Evolutionary conservation across 2,329 filamentous ascomycete genomes (phyloP).

Genomic region (Ascochyta rabiei): DNA sequence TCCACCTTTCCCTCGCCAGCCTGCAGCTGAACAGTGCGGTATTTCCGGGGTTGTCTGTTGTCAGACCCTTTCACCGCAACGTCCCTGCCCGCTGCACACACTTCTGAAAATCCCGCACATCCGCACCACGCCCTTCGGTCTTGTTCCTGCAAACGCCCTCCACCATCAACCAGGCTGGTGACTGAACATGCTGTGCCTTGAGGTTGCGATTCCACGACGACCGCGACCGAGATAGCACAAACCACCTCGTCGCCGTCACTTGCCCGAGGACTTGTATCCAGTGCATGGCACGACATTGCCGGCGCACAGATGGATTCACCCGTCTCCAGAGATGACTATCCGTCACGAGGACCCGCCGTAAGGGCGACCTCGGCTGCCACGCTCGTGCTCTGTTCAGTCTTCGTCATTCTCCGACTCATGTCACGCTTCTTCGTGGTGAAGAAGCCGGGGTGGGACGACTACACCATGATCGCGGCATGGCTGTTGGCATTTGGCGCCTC

Average conservation of each 20-base stretch:
- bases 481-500: constrained; percentile 70
- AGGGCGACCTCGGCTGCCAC: constrained; percentile 74
- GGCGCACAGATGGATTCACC: constrained; percentile 35
- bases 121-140: background rate
- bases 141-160: background rate
- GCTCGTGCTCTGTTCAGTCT: constrained; percentile 71
- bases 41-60: constrained; percentile 28
- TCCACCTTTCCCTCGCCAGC: constrained; percentile 24
- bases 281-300: constrained; percentile 14
- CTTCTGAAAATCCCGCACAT: background rate
- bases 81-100: constrained; percentile 7
- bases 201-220: constrained; percentile 28
- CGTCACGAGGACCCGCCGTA: constrained; percentile 53
- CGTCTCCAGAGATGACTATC: constrained; percentile 23
- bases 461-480: constrained; percentile 82
- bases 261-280: constrained; percentile 14
- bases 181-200: constrained; percentile 33
- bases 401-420: constrained; percentile 75
- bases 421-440: constrained; percentile 76
- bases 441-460: constrained; percentile 76
- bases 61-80: constrained; percentile 28
- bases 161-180: constrained; percentile 5
- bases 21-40: constrained; percentile 26
- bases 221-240: constrained; percentile 36
- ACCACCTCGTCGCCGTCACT: background rate